Conservation (phyloP, 768 basidiomycete species). For the Suillus luteus region DNA sequence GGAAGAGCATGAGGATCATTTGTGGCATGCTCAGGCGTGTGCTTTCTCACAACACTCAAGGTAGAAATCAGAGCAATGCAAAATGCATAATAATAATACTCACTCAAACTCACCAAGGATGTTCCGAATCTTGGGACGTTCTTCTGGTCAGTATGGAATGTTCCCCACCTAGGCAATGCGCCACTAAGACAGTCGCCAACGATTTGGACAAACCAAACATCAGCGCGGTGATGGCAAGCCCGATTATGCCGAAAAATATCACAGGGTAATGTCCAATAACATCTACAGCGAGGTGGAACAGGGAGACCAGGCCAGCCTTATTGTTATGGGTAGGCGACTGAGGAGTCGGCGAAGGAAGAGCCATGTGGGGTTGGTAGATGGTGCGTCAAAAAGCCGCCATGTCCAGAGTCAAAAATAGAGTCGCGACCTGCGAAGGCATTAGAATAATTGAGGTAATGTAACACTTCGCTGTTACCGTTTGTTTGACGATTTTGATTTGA, state of each 20-base stretch:
- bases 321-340: too few species aligned
- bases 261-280: conserved; percentile 64
- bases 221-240: conserved; percentile 53
- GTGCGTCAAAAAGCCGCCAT: too few species aligned
- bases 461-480: too few species aligned
- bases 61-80: conserved; percentile 92
- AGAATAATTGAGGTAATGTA: too few species aligned
- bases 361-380: too few species aligned
- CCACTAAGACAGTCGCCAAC: conserved; percentile 47
- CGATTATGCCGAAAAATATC: conserved; percentile 53
- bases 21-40: not conserved
- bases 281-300: conserved; percentile 42
- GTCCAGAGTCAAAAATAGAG: too few species aligned
- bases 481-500: too few species aligned
- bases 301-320: too few species aligned
- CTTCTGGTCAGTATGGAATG: not conserved
- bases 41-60: conserved; percentile 60
- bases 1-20: conserved; percentile 15
- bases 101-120: conserved; percentile 19
- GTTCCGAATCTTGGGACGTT: too few species aligned
- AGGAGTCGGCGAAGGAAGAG: too few species aligned
- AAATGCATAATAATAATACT: conserved; percentile 97
- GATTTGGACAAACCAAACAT: conserved; percentile 62
- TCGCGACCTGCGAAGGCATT: too few species aligned
- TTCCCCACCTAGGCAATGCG: conserved; percentile 52